phyloP scores from a whole-genome alignment of 2,329 filamentous ascomycete genomes.

The Penicillium sp. region DNA sequence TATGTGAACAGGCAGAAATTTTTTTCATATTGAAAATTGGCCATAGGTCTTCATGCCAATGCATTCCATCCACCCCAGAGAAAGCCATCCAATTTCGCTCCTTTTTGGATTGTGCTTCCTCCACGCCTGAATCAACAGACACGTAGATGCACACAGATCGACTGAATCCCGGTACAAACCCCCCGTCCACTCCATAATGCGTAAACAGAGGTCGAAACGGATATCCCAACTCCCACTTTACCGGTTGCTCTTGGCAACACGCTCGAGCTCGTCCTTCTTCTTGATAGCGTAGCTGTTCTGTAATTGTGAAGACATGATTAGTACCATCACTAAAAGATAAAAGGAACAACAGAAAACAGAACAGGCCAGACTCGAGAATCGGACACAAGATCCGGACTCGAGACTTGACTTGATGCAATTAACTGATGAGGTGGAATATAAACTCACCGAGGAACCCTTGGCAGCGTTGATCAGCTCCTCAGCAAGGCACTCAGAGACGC shows the following conservation, averaged over 20 bases:
- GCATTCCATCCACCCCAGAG: conserved; percentile 41
- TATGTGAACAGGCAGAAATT: conserved; percentile 17
- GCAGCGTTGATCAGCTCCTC: conserved; percentile 99
- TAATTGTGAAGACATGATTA: neutral
- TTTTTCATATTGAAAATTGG: conserved; percentile 27
- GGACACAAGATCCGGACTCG: neutral
- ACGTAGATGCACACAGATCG: conserved; percentile 40
- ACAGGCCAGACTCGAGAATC: neutral
- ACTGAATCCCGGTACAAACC: conserved; percentile 39
- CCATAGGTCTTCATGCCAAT: conserved; percentile 37
- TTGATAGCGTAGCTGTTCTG: conserved; percentile 99
- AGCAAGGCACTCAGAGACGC: conserved; percentile 89
- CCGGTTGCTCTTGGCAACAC: conserved; percentile 99
- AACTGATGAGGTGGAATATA: neutral
- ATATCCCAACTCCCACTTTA: conserved; percentile 59
- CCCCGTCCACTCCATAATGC: conserved; percentile 42
- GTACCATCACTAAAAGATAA: neutral
- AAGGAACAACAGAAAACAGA: neutral
- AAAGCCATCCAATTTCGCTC: conserved; percentile 38
- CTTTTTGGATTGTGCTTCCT: conserved; percentile 38
- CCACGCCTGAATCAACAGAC: conserved; percentile 41
- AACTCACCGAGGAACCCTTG: conserved; percentile 78
- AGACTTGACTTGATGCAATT: neutral
- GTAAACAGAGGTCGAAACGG: conserved; percentile 39
- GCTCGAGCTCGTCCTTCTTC: conserved; percentile 99